Evolutionary conservation across 2,329 filamentous ascomycete species (phyloP).

Genomic region (Aspergillus sp.): DNA sequence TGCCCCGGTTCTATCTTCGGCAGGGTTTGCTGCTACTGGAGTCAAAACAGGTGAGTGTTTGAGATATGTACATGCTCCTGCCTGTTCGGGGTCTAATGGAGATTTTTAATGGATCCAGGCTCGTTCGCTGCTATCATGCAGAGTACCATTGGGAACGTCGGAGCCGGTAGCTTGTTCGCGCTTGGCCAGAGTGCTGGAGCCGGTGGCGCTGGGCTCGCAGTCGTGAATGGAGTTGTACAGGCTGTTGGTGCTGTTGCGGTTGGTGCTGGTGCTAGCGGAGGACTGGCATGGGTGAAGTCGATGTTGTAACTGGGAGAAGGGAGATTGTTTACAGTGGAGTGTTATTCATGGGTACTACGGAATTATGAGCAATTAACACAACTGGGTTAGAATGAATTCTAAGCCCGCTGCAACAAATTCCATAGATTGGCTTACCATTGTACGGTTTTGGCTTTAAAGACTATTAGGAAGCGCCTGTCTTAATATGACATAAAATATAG

Average conservation of each 20-base stretch:
- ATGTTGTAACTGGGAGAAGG: neutral
- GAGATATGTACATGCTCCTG: no score
- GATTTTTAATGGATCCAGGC: constrained; percentile 1
- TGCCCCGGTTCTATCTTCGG: neutral
- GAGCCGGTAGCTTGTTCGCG: constrained; percentile 3
- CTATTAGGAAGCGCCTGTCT: no score
- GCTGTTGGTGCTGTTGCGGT: neutral
- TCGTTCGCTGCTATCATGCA: constrained; percentile 5
- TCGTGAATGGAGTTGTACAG: constrained; percentile 5
- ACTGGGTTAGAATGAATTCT: no score
- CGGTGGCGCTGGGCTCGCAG: constrained; percentile 3
- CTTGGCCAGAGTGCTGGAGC: constrained; percentile 9
- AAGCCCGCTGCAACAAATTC: no score
- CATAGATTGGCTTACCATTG: no score
- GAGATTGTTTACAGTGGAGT: no score
- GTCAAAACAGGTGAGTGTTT: neutral
- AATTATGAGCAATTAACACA: no score
- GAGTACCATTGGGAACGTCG: constrained; percentile 8
- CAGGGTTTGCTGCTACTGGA: neutral
- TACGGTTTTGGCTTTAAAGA: no score
- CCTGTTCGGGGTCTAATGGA: neutral
- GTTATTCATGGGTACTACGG: no score
- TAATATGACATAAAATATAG: no score
- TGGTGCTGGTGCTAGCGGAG: neutral
- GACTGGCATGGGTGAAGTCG: neutral